Conservation (phyloP, 2,329 filamentous ascomycete genomes). For the Pestalotiopsis sp. region DNA sequence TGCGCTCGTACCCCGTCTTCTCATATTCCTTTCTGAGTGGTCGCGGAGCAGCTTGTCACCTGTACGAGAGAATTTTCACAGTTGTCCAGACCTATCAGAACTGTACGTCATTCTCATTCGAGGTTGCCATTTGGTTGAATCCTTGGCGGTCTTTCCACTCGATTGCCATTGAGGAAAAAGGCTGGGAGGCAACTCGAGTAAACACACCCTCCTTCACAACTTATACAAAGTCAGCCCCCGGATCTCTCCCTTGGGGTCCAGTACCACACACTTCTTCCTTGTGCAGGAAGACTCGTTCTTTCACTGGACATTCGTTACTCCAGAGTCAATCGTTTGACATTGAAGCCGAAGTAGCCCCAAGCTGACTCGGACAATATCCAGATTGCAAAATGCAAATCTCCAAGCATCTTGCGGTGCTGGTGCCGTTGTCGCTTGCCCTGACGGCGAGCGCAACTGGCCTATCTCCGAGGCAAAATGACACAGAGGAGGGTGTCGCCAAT, state of each 20-base stretch:
- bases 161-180: neutral
- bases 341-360: neutral
- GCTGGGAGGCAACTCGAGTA: neutral
- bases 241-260: neutral
- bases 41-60: neutral
- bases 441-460: conserved; percentile 15
- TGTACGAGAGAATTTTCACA: neutral
- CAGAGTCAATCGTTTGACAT: conserved; percentile 4
- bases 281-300: conserved; percentile 4
- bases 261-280: neutral
- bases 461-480: neutral
- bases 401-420: conserved; percentile 22
- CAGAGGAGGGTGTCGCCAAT: neutral
- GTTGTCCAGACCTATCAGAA: neutral
- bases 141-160: neutral
- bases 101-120: conserved; percentile 3
- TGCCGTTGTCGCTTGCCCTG: conserved; percentile 23
- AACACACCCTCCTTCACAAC: conserved; percentile 2
- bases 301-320: conserved; percentile 5
- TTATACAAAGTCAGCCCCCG: conserved; percentile 10
- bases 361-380: neutral
- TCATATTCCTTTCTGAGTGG: conserved; percentile 5
- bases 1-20: conserved; percentile 13
- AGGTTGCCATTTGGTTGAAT: neutral
- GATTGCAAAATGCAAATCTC: conserved; percentile 26